phyloP scores from a whole-genome alignment of 306 rosid genomes.

The Medicago arabica region DNA sequence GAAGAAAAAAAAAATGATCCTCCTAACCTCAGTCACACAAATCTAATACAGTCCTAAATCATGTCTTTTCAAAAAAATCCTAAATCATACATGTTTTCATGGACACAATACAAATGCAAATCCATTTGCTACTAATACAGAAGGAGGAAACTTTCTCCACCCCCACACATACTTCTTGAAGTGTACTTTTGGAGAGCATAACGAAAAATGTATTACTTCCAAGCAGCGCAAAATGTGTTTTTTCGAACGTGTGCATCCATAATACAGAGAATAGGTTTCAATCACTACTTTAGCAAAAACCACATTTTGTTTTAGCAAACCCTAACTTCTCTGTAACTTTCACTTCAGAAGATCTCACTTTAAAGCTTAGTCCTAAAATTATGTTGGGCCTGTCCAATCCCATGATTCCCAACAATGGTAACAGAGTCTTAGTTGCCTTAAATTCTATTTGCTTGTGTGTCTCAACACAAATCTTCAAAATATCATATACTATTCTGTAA shows the following conservation, averaged over 20 bases:
- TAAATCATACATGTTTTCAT: conserved; percentile 5
- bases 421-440: neutral
- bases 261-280: neutral
- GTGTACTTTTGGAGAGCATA: neutral
- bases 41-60: neutral
- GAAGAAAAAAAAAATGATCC: neutral
- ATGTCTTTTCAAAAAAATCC: neutral
- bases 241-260: neutral
- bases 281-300: conserved; percentile 7
- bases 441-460: no score
- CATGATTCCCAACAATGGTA: neutral
- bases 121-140: neutral
- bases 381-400: neutral
- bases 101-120: neutral
- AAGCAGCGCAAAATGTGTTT: neutral
- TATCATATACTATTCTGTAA: no score
- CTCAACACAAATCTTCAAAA: no score
- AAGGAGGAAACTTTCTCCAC: neutral
- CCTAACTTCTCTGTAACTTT: neutral
- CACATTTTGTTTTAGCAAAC: neutral
- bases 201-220: neutral
- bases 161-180: neutral
- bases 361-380: neutral
- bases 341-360: neutral
- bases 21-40: neutral